Percentiles rank a stretch among this genome's conserved stretches.
phyloP scores from a whole-genome alignment of 495 filamentous ascomycete species.

The Evernia prunastri region DNA sequence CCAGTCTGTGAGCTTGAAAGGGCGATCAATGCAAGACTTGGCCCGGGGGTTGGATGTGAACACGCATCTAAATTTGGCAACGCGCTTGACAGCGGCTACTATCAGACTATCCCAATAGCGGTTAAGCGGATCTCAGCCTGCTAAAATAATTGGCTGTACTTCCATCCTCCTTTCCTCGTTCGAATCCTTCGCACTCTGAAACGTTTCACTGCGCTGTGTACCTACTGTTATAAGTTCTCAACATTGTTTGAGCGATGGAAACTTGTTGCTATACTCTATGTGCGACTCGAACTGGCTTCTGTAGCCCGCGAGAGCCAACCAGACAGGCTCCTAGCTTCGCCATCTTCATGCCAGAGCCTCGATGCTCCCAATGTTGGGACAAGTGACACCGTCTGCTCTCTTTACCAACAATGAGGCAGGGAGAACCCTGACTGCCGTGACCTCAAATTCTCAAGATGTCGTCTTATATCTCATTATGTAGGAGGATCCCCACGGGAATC shows the following conservation, averaged over 20 bases:
- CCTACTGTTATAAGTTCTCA: background rate
- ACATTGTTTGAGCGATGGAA: background rate
- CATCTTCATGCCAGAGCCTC: background rate
- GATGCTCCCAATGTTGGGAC: background rate
- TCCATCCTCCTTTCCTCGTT: background rate
- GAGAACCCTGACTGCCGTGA: background rate
- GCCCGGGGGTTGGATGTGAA: background rate
- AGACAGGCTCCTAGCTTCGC: background rate
- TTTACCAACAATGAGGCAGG: background rate
- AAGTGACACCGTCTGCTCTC: background rate
- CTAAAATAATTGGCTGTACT: background rate
- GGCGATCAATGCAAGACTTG: background rate
- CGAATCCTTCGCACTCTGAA: background rate
- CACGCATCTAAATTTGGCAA: background rate
- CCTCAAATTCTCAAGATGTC: no score
- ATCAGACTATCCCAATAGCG: background rate
- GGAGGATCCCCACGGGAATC: background rate
- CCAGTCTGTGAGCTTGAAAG: background rate
- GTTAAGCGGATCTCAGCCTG: background rate
- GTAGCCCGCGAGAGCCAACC: background rate
- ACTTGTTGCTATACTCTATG: no score
- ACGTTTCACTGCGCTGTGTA: background rate
- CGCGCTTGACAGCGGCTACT: background rate
- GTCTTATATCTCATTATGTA: background rate
- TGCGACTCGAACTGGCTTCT: background rate